Evolutionary conservation across 2,329 filamentous ascomycete genomes (phyloP).

Genomic region (Rutstroemia sydowiana): DNA sequence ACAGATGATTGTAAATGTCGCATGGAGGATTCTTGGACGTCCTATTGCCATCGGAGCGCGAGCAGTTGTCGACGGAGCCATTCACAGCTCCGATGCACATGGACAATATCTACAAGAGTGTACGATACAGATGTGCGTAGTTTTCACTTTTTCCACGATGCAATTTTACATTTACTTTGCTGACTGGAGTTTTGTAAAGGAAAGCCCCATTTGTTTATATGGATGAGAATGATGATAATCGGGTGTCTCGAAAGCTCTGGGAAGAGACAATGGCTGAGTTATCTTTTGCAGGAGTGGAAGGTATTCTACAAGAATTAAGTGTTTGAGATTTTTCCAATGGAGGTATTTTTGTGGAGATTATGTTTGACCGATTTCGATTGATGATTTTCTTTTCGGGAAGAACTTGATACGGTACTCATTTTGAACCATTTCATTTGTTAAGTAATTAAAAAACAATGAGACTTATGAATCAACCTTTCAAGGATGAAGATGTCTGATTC

Average conservation of each 20-base stretch:
- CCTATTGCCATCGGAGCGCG: conserved; percentile 2
- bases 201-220: conserved; percentile 8
- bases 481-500: too few species aligned
- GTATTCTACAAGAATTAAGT: not conserved
- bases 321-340: too few species aligned
- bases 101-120: conserved; percentile 11
- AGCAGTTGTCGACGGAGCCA: conserved; percentile 7
- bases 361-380: too few species aligned
- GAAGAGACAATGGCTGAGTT: conserved; percentile 12
- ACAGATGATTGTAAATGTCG: not conserved
- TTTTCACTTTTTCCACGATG: not conserved
- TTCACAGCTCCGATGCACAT: conserved; percentile 3
- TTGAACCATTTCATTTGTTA: too few species aligned
- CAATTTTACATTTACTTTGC: not conserved
- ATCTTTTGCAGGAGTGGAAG: conserved; percentile 5
- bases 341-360: too few species aligned
- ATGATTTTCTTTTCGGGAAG: too few species aligned
- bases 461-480: too few species aligned
- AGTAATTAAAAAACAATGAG: too few species aligned
- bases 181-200: not conserved
- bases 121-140: conserved; percentile 10
- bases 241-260: conserved; percentile 1
- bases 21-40: conserved; percentile 8
- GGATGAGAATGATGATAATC: not conserved
- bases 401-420: too few species aligned